phyloP scores from a whole-genome alignment of 208 protist genomes.

The Spongospora subterranea region DNA sequence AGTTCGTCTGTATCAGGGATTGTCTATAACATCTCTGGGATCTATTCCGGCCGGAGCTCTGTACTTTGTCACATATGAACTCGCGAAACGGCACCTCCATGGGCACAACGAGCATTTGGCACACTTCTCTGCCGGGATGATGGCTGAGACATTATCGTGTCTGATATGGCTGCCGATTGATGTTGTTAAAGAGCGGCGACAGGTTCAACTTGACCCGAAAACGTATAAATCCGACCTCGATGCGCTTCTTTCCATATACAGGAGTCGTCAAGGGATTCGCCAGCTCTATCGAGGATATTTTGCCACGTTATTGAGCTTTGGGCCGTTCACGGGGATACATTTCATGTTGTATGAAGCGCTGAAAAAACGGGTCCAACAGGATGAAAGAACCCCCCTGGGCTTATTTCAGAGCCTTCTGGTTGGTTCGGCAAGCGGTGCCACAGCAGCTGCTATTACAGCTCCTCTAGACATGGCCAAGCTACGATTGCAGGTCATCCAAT shows the following conservation, averaged over 20 bases:
- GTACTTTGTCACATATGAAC: conserved; percentile 21
- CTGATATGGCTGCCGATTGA: conserved; percentile 36
- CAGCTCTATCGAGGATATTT: conserved; percentile 8
- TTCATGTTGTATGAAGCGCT: conserved; percentile 7
- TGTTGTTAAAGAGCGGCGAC: conserved; percentile 49
- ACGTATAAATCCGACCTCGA: background rate
- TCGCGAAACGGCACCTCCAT: background rate
- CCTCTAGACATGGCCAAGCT: conserved; percentile 48
- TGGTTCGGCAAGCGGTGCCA: background rate
- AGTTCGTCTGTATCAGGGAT: background rate
- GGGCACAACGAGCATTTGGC: background rate
- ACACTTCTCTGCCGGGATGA: conserved; percentile 23
- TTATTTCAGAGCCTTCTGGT: no score
- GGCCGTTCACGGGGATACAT: conserved; percentile 26
- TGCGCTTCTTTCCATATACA: background rate
- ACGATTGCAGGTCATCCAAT: conserved; percentile 6
- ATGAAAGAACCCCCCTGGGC: background rate
- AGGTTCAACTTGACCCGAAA: background rate
- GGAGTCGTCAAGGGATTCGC: background rate
- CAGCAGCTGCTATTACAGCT: background rate
- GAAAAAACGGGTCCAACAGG: background rate
- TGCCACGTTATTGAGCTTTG: conserved; percentile 31
- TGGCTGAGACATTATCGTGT: conserved; percentile 15
- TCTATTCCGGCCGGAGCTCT: conserved; percentile 22
- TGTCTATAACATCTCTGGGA: background rate